Evolutionary conservation across 2,329 filamentous ascomycete genomes (phyloP).

Genomic region (Diaporthe ilicicola): DNA sequence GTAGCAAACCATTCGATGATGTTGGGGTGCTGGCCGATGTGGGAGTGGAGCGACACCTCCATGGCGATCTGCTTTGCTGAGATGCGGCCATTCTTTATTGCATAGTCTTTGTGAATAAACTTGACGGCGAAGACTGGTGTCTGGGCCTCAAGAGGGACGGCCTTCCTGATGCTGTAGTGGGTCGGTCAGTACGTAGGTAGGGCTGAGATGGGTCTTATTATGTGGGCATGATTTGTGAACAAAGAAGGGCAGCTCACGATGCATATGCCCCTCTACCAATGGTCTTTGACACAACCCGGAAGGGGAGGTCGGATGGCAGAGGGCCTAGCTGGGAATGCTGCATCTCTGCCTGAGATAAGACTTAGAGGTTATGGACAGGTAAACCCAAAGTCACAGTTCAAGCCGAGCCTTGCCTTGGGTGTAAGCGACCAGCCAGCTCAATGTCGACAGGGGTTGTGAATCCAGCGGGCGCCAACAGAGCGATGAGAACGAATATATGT

Average conservation of each 20-base stretch:
- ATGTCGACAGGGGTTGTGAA: slow-evolving; percentile 14
- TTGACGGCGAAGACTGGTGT: slow-evolving; percentile 94
- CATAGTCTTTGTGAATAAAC: slow-evolving; percentile 98
- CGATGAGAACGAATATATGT: not conserved
- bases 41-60: slow-evolving; percentile 89
- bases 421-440: slow-evolving; percentile 2
- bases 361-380: slow-evolving; percentile 24
- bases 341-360: slow-evolving; percentile 47
- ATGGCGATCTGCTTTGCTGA: slow-evolving; percentile 89
- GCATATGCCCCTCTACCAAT: slow-evolving; percentile 97
- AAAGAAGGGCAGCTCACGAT: slow-evolving; percentile 68
- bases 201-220: slow-evolving; percentile 28
- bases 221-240: slow-evolving; percentile 26
- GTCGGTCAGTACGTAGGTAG: slow-evolving; percentile 33
- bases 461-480: slow-evolving; percentile 2
- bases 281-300: slow-evolving; percentile 94
- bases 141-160: slow-evolving; percentile 73
- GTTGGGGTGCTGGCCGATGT: slow-evolving; percentile 89
- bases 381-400: not conserved
- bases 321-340: slow-evolving; percentile 88
- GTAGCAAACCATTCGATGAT: slow-evolving; percentile 92
- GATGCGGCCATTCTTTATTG: slow-evolving; percentile 86
- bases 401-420: not conserved
- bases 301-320: slow-evolving; percentile 84
- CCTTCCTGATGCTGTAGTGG: slow-evolving; percentile 84